These are phyloP conservation scores for Pichia sp. DNA, from an alignment of 1,139 yeast species.

Conservation along the genomic window DNA sequence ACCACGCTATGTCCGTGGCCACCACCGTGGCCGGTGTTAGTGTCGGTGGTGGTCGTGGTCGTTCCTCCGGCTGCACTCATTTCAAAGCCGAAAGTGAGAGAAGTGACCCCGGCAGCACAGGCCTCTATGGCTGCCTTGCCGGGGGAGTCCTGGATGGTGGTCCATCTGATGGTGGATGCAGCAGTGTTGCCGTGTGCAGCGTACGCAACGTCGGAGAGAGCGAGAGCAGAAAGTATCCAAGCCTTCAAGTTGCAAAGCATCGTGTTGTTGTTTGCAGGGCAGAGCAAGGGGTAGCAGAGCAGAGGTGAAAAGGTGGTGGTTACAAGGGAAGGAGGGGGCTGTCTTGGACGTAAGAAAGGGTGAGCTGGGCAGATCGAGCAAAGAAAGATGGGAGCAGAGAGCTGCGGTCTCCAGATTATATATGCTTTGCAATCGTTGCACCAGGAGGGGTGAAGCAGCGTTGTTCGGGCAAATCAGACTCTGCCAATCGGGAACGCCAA, in stretches of 20 bases:
- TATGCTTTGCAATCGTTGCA: neutral
- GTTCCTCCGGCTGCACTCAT: neutral
- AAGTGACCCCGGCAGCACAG: neutral
- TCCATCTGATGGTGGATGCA: neutral
- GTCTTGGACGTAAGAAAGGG: neutral
- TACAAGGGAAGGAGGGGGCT: neutral
- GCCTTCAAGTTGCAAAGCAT: neutral
- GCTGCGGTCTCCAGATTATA: neutral
- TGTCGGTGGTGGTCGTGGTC: neutral
- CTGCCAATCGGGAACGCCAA: neutral
- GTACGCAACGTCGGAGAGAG: neutral
- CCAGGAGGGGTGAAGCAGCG: neutral
- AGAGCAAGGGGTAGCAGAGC: neutral
- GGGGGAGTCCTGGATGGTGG: slow-evolving; percentile 7
- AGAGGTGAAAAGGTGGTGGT: neutral
- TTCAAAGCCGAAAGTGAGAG: neutral
- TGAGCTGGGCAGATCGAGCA: neutral
- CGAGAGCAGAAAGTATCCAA: neutral
- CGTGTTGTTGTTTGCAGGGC: neutral
- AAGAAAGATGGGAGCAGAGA: neutral
- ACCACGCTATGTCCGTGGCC: neutral
- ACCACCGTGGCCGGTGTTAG: neutral
- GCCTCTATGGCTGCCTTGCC: neutral
- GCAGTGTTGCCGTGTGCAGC: neutral
- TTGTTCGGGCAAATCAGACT: neutral